A percentile compares a stretch with the other conserved stretches of the same genome.
phyloP scores from a whole-genome alignment of 2,329 filamentous ascomycete species.

The Elsinoe batatas region DNA sequence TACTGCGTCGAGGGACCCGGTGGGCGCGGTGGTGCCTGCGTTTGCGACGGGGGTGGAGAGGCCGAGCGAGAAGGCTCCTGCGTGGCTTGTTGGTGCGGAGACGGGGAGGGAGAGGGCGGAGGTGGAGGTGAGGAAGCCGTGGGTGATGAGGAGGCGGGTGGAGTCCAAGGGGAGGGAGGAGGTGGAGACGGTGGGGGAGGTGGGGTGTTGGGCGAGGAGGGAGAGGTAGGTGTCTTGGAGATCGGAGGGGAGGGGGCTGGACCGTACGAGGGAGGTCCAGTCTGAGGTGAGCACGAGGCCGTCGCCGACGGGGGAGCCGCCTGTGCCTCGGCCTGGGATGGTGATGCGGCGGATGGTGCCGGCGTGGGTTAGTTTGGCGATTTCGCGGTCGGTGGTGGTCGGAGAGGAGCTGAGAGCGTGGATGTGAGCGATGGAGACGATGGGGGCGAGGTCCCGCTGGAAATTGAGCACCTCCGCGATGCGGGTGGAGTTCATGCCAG shows the following conservation, averaged over 20 bases:
- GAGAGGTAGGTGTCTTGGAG: conserved; percentile 43
- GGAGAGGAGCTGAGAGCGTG: conserved; percentile 53
- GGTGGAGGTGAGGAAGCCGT: conserved; percentile 55
- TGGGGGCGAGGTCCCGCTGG: conserved; percentile 48
- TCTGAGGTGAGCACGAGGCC: conserved; percentile 51
- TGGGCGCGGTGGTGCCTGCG: conserved; percentile 52
- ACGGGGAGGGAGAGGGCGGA: conserved; percentile 30
- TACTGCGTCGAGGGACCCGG: conserved; percentile 58
- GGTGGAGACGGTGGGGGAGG: conserved; percentile 33
- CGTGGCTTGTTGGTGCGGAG: conserved; percentile 34
- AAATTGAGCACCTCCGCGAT: conserved; percentile 56
- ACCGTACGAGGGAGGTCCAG: conserved; percentile 37
- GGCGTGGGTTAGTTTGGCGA: conserved; percentile 48
- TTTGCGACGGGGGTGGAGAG: conserved; percentile 52
- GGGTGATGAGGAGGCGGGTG: conserved; percentile 49
- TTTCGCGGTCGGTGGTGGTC: conserved; percentile 57
- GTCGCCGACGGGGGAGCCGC: conserved; percentile 52
- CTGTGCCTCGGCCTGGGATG: conserved; percentile 51
- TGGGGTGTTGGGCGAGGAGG: conserved; percentile 45
- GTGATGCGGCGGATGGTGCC: conserved; percentile 53
- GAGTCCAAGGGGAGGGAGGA: conserved; percentile 38
- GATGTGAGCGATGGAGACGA: conserved; percentile 58
- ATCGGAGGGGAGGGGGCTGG: conserved; percentile 23
- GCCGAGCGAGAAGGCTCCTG: conserved; percentile 33
- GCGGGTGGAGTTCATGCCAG: conserved; percentile 54